Percentiles rank a stretch among this genome's conserved stretches.
Conservation (phyloP, 2,329 filamentous ascomycete species). For the Zasmidium angulare region DNA sequence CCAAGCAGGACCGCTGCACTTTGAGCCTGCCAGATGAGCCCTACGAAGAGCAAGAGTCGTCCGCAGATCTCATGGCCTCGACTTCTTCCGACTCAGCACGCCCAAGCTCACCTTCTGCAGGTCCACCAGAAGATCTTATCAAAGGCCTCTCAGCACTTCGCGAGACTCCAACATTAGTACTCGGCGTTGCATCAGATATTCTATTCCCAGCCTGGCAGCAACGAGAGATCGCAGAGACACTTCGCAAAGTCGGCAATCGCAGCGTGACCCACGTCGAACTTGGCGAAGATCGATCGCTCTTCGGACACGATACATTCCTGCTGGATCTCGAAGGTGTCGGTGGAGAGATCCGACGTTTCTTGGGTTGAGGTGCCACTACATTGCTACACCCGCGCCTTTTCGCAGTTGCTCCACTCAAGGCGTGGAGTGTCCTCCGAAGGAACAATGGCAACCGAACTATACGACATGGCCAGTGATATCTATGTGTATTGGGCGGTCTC, state of each 20-base stretch:
- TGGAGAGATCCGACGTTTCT: conserved; percentile 75
- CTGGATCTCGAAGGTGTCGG: conserved; percentile 91
- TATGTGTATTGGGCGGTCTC: too few relatives aligned
- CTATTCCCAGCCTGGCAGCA: conserved; percentile 98
- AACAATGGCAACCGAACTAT: too few relatives aligned
- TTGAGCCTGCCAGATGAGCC: conserved; percentile 79
- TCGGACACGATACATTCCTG: conserved; percentile 95
- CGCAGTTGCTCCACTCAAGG: too few relatives aligned
- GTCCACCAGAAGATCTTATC: conserved; percentile 76
- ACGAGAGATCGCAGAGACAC: conserved; percentile 82
- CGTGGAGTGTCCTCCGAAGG: too few relatives aligned
- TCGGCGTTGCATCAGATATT: conserved; percentile 94
- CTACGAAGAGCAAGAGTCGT: conserved; percentile 77
- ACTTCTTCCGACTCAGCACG: conserved; percentile 15
- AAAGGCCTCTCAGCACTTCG: conserved; percentile 69
- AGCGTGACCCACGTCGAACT: conserved; percentile 85
- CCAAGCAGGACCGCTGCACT: conserved; percentile 61
- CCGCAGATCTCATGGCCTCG: conserved; percentile 39
- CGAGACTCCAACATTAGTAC: conserved; percentile 78
- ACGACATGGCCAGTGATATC: too few relatives aligned
- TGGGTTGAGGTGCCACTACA: conserved; percentile 62
- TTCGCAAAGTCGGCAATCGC: conserved; percentile 74
- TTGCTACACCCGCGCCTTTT: too few relatives aligned
- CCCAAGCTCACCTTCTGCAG: conserved; percentile 33
- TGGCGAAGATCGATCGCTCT: conserved; percentile 89